phyloP scores from a whole-genome alignment of 2,329 filamentous ascomycete genomes.

The Chalaropsis thielavioides region DNA sequence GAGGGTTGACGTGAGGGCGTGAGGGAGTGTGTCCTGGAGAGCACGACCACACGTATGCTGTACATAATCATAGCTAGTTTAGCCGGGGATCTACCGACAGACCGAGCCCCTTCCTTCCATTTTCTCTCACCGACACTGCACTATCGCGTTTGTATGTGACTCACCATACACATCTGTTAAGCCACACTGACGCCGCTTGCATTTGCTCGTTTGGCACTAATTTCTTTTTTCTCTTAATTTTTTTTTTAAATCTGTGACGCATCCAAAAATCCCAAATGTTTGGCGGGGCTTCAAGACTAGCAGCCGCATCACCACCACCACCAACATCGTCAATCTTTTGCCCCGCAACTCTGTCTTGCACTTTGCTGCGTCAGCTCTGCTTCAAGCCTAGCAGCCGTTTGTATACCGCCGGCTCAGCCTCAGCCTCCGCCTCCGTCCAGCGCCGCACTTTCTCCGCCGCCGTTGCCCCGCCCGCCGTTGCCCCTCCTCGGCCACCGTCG shows the following conservation, averaged over 20 bases:
- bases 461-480: neutral
- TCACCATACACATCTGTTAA: neutral
- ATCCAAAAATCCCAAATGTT: constrained; percentile 12
- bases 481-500: neutral
- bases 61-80: no score
- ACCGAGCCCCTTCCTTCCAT: neutral
- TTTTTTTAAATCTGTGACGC: constrained; percentile 8
- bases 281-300: constrained; percentile 9
- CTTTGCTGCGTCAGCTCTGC: neutral
- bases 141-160: constrained; percentile 3
- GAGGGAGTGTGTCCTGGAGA: no score
- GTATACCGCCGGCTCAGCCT: neutral
- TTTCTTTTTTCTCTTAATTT: neutral
- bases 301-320: neutral
- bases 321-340: neutral
- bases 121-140: neutral
- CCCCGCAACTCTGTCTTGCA: neutral
- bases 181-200: neutral
- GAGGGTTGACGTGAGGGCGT: no score
- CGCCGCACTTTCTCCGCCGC: neutral
- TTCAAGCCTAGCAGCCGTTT: neutral
- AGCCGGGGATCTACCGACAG: neutral
- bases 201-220: neutral
- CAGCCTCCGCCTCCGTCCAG: neutral
- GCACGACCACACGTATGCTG: no score